Percentiles rank a stretch among this genome's conserved stretches.
Evolutionary conservation across 345 rosid genomes (phyloP).

Genomic region (Salix arbutifolia): DNA sequence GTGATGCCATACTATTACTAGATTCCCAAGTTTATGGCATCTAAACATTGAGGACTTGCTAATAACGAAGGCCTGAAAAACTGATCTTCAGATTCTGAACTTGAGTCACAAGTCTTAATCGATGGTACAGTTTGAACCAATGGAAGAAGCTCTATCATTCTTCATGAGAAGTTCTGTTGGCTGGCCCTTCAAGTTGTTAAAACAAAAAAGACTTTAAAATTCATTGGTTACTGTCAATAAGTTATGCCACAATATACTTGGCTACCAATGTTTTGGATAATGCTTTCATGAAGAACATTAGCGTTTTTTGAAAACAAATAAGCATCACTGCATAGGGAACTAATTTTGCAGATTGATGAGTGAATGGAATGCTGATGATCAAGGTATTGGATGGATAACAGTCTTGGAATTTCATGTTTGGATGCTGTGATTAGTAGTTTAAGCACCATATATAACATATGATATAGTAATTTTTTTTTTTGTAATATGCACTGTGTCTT

Average conservation of each 20-base stretch:
- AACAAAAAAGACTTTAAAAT: neutral
- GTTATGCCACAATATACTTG: neutral
- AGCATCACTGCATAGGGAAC: neutral
- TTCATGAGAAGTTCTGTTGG: neutral
- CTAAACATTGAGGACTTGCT: neutral
- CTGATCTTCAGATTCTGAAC: neutral
- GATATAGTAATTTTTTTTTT: no score
- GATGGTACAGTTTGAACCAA: neutral
- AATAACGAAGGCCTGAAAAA: neutral
- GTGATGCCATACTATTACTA: neutral
- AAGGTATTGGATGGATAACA: neutral
- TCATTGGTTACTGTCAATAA: neutral
- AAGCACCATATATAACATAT: no score
- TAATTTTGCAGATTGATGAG: neutral
- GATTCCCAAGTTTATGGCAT: neutral
- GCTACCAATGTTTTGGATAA: neutral
- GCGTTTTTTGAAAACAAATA: neutral
- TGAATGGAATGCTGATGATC: neutral
- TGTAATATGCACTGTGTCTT: neutral
- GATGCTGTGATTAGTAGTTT: neutral
- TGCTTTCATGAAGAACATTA: neutral
- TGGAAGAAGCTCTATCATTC: no score
- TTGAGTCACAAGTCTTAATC: neutral
- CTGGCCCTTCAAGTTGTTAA: neutral
- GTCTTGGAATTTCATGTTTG: neutral